These are phyloP conservation scores for Eucalyptus cloeziana DNA, from an alignment of 345 rosid genomes.

Conservation along the genomic window DNA sequence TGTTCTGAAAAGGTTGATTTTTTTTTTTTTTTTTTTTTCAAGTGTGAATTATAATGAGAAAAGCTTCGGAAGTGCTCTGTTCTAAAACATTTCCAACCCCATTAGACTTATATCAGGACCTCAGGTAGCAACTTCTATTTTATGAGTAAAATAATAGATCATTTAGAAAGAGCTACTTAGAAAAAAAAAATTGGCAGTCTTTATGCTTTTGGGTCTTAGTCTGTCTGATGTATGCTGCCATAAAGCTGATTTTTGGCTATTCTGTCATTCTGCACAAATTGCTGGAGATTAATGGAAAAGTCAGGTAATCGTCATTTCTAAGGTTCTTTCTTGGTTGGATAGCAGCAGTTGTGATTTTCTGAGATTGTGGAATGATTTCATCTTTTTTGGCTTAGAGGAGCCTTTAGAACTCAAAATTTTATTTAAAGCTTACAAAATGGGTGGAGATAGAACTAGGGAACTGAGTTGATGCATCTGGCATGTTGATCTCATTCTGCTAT, in stretches of 20 bases:
- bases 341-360: neutral
- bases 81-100: neutral
- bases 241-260: neutral
- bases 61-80: neutral
- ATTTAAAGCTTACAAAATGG: neutral
- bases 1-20: neutral
- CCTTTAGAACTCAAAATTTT: neutral
- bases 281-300: neutral
- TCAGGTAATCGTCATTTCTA: neutral
- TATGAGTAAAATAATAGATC: neutral
- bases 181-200: neutral
- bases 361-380: neutral
- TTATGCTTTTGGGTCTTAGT: neutral
- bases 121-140: neutral
- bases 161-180: neutral
- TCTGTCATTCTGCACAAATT: neutral
- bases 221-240: neutral
- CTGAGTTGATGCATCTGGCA: neutral
- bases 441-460: neutral
- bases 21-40: neutral
- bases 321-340: neutral
- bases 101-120: neutral
- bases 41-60: neutral
- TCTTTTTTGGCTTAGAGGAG: neutral
- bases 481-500: neutral